Evolutionary conservation across 2,329 filamentous ascomycete genomes (phyloP).

Genomic region (Hypoxylon sp.): DNA sequence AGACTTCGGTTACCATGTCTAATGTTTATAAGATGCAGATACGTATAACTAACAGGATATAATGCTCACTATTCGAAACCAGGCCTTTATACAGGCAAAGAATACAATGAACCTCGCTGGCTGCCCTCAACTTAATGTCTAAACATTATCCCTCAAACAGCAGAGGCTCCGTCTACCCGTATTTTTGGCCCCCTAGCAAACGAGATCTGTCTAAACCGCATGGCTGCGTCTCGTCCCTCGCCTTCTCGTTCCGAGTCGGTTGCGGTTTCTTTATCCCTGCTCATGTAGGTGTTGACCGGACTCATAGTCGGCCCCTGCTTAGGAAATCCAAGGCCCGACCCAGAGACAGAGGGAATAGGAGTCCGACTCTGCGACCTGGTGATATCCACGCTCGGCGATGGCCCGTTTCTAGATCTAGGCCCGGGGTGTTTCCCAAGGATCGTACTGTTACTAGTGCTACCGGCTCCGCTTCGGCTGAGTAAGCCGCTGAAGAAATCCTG

Average conservation of each 20-base stretch:
- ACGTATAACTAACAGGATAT: background rate
- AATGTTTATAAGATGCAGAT: background rate
- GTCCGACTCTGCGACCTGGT: slow-evolving; percentile 20
- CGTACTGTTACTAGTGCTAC: slow-evolving; percentile 46
- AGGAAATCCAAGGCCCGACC: slow-evolving; percentile 15
- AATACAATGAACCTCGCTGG: background rate
- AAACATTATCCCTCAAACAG: slow-evolving; percentile 25
- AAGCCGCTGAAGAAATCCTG: slow-evolving; percentile 60
- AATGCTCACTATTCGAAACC: background rate
- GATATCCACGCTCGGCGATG: slow-evolving; percentile 14
- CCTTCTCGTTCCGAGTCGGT: slow-evolving; percentile 41
- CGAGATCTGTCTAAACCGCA: slow-evolving; percentile 43
- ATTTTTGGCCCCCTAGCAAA: slow-evolving; percentile 38
- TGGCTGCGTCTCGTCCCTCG: slow-evolving; percentile 19
- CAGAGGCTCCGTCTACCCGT: slow-evolving; percentile 21
- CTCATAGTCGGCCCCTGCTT: slow-evolving; percentile 23
- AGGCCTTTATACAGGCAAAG: background rate
- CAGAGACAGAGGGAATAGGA: slow-evolving; percentile 17
- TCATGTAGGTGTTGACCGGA: slow-evolving; percentile 14
- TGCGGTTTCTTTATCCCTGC: slow-evolving; percentile 27
- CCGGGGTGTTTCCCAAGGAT: slow-evolving; percentile 45
- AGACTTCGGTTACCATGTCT: background rate
- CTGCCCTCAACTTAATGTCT: background rate
- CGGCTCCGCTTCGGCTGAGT: slow-evolving; percentile 47
- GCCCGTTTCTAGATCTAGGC: slow-evolving; percentile 13